Conservation (phyloP, 176 grass and related monocot genomes). For the Alloteropsis semialata region DNA sequence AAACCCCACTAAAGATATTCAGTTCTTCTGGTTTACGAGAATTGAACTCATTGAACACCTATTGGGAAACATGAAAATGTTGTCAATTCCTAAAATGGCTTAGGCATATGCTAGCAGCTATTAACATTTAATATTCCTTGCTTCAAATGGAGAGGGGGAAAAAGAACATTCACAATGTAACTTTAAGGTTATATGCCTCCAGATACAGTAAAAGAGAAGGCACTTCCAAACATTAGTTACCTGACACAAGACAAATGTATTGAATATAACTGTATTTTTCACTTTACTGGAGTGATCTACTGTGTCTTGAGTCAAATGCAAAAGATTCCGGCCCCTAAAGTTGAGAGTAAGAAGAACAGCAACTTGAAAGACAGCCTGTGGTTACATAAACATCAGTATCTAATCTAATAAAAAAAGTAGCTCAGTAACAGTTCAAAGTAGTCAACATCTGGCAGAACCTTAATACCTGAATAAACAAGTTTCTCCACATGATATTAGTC, state of each 20-base stretch:
- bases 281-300: conserved; percentile 57
- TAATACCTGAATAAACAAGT: conserved; percentile 84
- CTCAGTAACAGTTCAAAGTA: not conserved
- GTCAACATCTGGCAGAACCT: not conserved
- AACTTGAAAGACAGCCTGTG: conserved; percentile 93
- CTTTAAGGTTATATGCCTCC: not conserved
- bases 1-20: conserved; percentile 76
- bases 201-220: conserved; percentile 7
- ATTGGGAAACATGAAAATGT: conserved; percentile 17
- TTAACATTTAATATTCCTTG: not conserved
- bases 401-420: not conserved
- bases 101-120: not conserved
- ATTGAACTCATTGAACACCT: conserved; percentile 98
- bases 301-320: conserved; percentile 61
- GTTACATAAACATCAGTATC: conserved; percentile 30
- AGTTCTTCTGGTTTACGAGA: conserved; percentile 82
- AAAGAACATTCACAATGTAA: not conserved
- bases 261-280: conserved; percentile 96
- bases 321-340: conserved; percentile 58
- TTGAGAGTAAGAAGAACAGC: conserved; percentile 74
- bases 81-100: conserved; percentile 20
- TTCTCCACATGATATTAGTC: conserved; percentile 99
- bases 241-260: conserved; percentile 94
- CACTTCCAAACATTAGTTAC: conserved; percentile 28
- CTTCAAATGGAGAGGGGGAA: not conserved